These are phyloP conservation scores for Acanthamoeba polyphaga DNA, from an alignment of 208 protist genomes.

Conservation along the genomic window DNA sequence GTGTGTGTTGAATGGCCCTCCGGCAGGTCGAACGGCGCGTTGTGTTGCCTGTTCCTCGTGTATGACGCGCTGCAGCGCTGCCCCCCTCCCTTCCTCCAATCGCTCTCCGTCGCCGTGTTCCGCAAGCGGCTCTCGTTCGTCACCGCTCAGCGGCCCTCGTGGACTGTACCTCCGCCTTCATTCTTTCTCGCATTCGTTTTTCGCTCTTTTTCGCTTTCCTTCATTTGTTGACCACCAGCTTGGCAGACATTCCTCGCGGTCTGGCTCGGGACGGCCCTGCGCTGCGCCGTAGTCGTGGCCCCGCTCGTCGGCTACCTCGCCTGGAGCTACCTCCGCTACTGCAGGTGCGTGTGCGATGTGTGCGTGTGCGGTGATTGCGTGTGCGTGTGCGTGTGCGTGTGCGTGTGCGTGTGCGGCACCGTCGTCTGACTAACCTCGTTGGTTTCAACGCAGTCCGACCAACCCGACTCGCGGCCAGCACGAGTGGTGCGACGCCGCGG, in stretches of 20 bases:
- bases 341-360: background rate
- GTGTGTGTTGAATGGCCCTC: background rate
- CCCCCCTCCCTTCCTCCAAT: slow-evolving; percentile 7
- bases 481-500: slow-evolving; percentile 65
- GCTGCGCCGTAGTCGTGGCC: slow-evolving; percentile 43
- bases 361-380: background rate
- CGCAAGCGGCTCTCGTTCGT: background rate
- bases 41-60: background rate
- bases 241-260: background rate
- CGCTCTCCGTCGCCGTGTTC: background rate
- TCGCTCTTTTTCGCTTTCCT: no score
- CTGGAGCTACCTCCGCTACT: slow-evolving; percentile 78
- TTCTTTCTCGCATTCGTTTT: background rate
- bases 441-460: background rate
- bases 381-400: no score
- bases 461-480: background rate
- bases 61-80: background rate
- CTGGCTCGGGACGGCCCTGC: slow-evolving; percentile 18
- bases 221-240: no score
- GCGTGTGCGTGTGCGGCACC: background rate
- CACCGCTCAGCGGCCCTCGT: background rate
- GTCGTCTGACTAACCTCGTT: no score
- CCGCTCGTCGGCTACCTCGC: slow-evolving; percentile 78
- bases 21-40: background rate
- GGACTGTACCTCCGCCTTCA: background rate